These are phyloP conservation scores for Lentinula sp. DNA, from an alignment of 768 basidiomycete species.

Conservation along the genomic window DNA sequence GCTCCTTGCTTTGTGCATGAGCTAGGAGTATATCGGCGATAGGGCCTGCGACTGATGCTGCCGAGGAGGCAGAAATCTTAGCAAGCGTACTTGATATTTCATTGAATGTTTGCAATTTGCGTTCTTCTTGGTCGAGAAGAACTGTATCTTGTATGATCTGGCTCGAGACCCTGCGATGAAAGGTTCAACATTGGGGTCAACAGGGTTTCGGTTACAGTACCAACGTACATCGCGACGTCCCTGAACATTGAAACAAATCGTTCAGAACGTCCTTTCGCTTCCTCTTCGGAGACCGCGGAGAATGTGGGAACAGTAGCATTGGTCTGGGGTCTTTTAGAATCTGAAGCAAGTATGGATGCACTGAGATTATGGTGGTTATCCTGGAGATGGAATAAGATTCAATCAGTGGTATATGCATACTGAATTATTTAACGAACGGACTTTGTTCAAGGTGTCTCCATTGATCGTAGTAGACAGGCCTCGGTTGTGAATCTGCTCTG, in stretches of 20 bases:
- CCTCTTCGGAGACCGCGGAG: neutral
- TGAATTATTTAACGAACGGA: neutral
- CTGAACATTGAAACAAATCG: constrained; percentile 14
- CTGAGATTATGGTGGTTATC: neutral
- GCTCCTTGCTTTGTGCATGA: constrained; percentile 37
- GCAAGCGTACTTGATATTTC: constrained; percentile 43
- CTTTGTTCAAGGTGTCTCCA: neutral
- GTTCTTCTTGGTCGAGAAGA: constrained; percentile 36
- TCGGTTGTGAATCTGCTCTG: neutral
- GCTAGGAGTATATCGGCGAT: constrained; percentile 38
- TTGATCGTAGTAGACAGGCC: no score
- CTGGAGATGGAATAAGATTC: neutral
- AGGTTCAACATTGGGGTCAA: neutral
- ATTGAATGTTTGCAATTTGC: constrained; percentile 42
- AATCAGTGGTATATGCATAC: neutral
- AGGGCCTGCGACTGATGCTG: constrained; percentile 35
- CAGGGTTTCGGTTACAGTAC: neutral
- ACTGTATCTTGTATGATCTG: constrained; percentile 38
- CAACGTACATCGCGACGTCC: constrained; percentile 6
- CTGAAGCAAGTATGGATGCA: neutral
- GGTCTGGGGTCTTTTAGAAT: neutral
- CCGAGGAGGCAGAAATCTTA: constrained; percentile 35
- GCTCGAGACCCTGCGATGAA: constrained; percentile 33
- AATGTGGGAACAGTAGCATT: neutral
- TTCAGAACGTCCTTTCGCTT: constrained; percentile 1